phyloP scores from a whole-genome alignment of 1,139 yeast species.

The Suhomyces wounanorum region DNA sequence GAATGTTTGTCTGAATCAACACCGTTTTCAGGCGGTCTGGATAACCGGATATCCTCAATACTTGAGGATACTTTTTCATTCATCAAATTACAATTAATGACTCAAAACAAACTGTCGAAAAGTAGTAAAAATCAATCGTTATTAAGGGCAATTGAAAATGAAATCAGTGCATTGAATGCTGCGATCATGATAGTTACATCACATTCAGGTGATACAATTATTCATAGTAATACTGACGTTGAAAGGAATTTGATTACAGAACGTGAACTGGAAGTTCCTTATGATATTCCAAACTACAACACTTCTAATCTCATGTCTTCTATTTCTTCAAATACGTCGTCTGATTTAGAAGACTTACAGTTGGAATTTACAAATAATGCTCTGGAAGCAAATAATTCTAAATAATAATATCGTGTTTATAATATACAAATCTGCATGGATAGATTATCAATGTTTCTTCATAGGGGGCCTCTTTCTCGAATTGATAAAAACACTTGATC shows the following conservation, averaged over 20 bases:
- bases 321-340: slow-evolving; percentile 2
- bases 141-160: slow-evolving; percentile 23
- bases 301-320: slow-evolving; percentile 3
- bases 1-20: slow-evolving; percentile 21
- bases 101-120: slow-evolving; percentile 9
- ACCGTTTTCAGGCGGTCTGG: slow-evolving; percentile 10
- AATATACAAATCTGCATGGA: not conserved
- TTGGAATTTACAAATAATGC: not conserved
- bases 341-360: slow-evolving; percentile 5
- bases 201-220: not conserved
- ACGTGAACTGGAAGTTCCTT: not conserved
- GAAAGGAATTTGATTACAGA: too few species aligned
- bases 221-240: not conserved
- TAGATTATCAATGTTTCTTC: not conserved
- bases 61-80: slow-evolving; percentile 13
- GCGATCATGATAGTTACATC: slow-evolving; percentile 22
- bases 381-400: slow-evolving; percentile 1
- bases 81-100: slow-evolving; percentile 3
- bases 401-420: not conserved
- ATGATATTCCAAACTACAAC: not conserved
- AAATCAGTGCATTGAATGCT: slow-evolving; percentile 24
- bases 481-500: slow-evolving; percentile 20
- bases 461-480: slow-evolving; percentile 15
- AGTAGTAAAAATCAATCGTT: slow-evolving; percentile 19
- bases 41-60: slow-evolving; percentile 11